Conservation (phyloP, 2,329 filamentous ascomycete genomes). For the Exophiala calicioides region DNA sequence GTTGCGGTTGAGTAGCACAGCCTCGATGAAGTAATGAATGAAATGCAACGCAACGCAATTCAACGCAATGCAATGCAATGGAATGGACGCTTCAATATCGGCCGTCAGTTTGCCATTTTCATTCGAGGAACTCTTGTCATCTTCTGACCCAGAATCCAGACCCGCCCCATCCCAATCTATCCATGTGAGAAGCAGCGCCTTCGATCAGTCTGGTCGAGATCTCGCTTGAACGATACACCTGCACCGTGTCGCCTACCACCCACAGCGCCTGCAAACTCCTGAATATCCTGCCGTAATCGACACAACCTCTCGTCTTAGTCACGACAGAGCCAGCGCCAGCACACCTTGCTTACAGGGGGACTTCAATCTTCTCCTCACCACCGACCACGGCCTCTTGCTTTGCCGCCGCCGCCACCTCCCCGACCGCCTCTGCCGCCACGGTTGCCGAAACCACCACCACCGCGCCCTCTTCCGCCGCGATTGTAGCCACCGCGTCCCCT, state of each 20-base stretch:
- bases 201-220: too few species aligned
- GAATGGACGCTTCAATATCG: too few species aligned
- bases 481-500: too few species aligned
- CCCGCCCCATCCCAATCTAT: not conserved
- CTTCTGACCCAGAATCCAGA: constrained; percentile 5
- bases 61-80: not conserved
- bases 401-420: constrained; percentile 8
- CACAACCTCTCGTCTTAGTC: too few species aligned
- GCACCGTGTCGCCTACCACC: too few species aligned
- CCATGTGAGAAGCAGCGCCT: too few species aligned
- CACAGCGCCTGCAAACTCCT: too few species aligned
- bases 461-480: constrained; percentile 24
- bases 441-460: constrained; percentile 23
- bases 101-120: not conserved
- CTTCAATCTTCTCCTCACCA: constrained; percentile 3
- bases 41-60: not conserved
- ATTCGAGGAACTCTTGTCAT: not conserved
- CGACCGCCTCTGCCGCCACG: constrained; percentile 17
- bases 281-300: too few species aligned
- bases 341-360: too few species aligned
- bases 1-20: constrained; percentile 8
- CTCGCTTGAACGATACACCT: too few species aligned
- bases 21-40: not conserved
- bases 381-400: constrained; percentile 15
- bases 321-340: too few species aligned